Conservation (phyloP, 345 rosid genomes). For the Hibiscus mutabilis region DNA sequence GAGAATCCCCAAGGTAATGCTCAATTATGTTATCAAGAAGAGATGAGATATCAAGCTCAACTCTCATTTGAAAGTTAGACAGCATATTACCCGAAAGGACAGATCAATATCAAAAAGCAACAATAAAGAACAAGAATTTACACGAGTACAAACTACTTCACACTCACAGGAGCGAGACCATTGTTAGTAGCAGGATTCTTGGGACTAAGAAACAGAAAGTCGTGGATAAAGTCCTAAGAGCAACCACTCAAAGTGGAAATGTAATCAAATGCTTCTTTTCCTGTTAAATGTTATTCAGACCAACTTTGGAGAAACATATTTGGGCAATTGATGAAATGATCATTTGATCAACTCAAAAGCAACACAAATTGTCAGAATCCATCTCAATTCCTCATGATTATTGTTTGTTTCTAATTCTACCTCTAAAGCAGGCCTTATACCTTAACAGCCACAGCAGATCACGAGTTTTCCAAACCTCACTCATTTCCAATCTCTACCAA, state of each 20-base stretch:
- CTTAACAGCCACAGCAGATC: not conserved
- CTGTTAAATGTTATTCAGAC: not conserved
- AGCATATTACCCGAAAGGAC: not conserved
- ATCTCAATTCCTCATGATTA: not conserved
- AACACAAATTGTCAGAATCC: not conserved
- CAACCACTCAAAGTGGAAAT: not conserved
- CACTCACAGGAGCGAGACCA: not conserved
- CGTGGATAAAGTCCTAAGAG: not conserved
- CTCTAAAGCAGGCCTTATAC: not conserved
- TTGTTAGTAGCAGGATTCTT: not conserved
- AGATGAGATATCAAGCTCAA: not conserved
- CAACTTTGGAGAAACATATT: not conserved
- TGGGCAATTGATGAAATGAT: not conserved
- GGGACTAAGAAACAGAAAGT: not conserved
- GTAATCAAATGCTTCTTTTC: not conserved
- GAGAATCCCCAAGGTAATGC: constrained; percentile 1
- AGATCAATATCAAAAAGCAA: not conserved
- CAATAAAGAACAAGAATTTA: not conserved
- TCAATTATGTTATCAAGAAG: not conserved
- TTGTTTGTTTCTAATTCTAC: not conserved
- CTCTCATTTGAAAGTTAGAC: constrained; percentile 3
- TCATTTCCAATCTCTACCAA: not conserved
- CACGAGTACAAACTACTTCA: not conserved
- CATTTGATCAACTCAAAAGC: not conserved
- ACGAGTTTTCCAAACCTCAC: not conserved